These are phyloP conservation scores for Arthrobotrys iridis DNA, from an alignment of 2,329 filamentous ascomycete genomes.

Conservation along the genomic window DNA sequence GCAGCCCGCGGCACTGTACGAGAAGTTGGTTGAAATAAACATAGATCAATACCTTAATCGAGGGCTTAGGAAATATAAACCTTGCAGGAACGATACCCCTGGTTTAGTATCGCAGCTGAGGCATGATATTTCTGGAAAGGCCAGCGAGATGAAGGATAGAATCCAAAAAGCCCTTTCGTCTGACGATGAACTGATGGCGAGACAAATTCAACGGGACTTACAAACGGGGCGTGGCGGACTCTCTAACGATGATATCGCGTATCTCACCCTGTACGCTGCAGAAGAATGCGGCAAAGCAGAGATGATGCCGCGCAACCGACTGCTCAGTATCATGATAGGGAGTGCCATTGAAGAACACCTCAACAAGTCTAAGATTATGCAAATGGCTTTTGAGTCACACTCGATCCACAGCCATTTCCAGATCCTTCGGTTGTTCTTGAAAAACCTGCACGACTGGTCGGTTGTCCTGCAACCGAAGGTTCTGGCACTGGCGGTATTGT, in stretches of 20 bases:
- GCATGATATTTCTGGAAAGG: background rate
- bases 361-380: background rate
- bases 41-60: background rate
- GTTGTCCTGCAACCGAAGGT: conserved; percentile 1
- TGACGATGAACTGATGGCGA: background rate
- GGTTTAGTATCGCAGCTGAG: background rate
- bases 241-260: background rate
- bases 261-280: conserved; percentile 11
- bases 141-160: background rate
- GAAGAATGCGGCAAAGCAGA: background rate
- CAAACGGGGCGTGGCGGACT: background rate
- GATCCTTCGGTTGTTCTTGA: background rate
- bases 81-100: background rate
- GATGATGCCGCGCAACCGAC: background rate
- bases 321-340: background rate
- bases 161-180: background rate
- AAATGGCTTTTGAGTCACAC: conserved; percentile 2
- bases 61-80: background rate
- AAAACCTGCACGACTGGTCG: background rate
- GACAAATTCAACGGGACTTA: background rate
- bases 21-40: background rate
- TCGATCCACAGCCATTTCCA: background rate
- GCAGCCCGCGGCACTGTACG: background rate
- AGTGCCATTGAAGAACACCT: background rate
- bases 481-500: background rate